Conservation (phyloP, 495 filamentous ascomycete genomes). For the Parathielavia hyrcaniae region DNA sequence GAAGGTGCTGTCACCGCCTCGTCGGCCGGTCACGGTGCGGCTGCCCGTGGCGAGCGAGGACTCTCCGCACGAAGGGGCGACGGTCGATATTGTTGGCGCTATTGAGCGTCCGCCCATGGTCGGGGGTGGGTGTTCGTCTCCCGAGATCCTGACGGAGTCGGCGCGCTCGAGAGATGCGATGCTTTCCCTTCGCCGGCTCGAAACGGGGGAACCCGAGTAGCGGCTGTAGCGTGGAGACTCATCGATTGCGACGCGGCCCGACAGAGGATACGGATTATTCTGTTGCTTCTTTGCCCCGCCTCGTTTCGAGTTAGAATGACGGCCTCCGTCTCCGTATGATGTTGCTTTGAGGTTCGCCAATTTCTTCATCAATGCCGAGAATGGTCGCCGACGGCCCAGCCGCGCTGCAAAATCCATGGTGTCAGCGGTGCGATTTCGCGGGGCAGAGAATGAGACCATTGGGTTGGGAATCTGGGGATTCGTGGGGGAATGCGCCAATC, state of each 20-base stretch:
- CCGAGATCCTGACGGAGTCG: slow-evolving; percentile 52
- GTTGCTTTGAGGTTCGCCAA: slow-evolving; percentile 74
- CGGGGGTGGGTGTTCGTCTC: slow-evolving; percentile 52
- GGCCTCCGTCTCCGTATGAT: slow-evolving; percentile 39
- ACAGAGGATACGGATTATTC: slow-evolving; percentile 81
- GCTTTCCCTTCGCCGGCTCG: slow-evolving; percentile 33
- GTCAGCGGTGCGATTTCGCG: slow-evolving; percentile 22
- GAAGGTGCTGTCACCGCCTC: slow-evolving; percentile 80
- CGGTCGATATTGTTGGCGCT: slow-evolving; percentile 76
- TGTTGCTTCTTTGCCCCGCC: slow-evolving; percentile 52
- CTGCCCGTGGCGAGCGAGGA: slow-evolving; percentile 54
- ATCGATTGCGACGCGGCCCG: slow-evolving; percentile 38
- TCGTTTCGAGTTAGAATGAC: slow-evolving; percentile 31
- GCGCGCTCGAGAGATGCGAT: slow-evolving; percentile 38
- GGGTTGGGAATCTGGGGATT: not conserved
- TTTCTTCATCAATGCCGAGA: slow-evolving; percentile 91
- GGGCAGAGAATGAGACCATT: slow-evolving; percentile 20
- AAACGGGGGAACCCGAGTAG: slow-evolving; percentile 51
- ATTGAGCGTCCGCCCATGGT: slow-evolving; percentile 61
- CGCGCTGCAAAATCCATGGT: slow-evolving; percentile 41
- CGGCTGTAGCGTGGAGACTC: slow-evolving; percentile 48
- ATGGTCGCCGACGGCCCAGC: slow-evolving; percentile 65
- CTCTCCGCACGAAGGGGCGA: slow-evolving; percentile 70
- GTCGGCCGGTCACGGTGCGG: slow-evolving; percentile 57
- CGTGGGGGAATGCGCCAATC: not conserved